These are phyloP conservation scores for Cyathus striatus DNA, from an alignment of 768 basidiomycete species.

Conservation along the genomic window DNA sequence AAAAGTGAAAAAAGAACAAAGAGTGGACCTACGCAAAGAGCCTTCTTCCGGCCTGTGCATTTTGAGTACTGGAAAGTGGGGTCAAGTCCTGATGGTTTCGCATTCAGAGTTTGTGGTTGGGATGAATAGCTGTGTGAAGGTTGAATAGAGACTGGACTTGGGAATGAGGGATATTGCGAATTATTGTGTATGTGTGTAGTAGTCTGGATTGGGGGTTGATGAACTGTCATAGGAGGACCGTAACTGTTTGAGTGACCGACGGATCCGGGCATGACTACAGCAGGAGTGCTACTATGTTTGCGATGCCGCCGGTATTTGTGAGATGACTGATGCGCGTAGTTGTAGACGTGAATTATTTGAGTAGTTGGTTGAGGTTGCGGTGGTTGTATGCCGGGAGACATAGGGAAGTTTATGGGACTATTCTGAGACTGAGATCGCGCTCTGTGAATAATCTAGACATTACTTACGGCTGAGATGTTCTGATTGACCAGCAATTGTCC, in stretches of 20 bases:
- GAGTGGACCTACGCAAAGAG: constrained; percentile 59
- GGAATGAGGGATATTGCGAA: neutral
- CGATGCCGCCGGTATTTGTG: constrained; percentile 16
- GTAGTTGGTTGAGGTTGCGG: constrained; percentile 2
- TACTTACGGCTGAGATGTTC: too few relatives aligned
- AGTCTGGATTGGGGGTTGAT: neutral
- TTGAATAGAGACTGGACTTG: constrained; percentile 6
- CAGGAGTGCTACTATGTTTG: constrained; percentile 11
- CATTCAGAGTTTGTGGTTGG: constrained; percentile 9
- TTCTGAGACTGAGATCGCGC: too few relatives aligned
- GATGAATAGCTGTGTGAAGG: too few relatives aligned
- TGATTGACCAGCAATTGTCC: too few relatives aligned
- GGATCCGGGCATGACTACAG: constrained; percentile 4
- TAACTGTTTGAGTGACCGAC: constrained; percentile 6
- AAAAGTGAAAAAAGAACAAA: constrained; percentile 2
- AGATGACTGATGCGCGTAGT: constrained; percentile 15
- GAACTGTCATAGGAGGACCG: constrained; percentile 7
- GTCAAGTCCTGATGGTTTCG: too few relatives aligned
- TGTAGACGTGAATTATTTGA: constrained; percentile 16
- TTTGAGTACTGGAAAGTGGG: constrained; percentile 64
- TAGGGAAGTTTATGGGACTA: too few relatives aligned
- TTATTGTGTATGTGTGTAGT: neutral
- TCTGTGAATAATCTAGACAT: too few relatives aligned
- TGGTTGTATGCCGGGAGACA: too few relatives aligned
- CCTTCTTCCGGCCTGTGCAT: constrained; percentile 76